A percentile compares a stretch with the other conserved stretches of the same genome.
phyloP scores from a whole-genome alignment of 768 basidiomycete species.

The Lentinula boryana region DNA sequence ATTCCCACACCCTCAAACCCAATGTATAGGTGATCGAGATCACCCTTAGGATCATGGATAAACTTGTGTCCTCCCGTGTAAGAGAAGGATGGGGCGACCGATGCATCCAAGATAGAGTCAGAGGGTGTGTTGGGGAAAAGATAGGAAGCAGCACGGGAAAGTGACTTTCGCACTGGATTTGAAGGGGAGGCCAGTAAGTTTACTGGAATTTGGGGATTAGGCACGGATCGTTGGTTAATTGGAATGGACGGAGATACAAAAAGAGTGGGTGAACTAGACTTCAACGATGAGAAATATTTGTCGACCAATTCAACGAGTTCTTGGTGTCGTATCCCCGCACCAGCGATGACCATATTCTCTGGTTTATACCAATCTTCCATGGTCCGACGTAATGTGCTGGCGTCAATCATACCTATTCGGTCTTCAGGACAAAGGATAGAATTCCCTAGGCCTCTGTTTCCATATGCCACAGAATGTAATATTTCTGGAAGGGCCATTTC shows the following conservation, averaged over 20 bases:
- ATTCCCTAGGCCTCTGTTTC: constrained; percentile 77
- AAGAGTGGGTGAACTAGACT: constrained; percentile 27
- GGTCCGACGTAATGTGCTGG: constrained; percentile 51
- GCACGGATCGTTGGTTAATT: neutral
- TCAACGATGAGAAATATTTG: constrained; percentile 73
- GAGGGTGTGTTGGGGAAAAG: constrained; percentile 44
- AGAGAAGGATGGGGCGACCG: constrained; percentile 27
- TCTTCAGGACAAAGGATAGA: constrained; percentile 85
- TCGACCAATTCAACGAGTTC: constrained; percentile 82
- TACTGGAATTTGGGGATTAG: constrained; percentile 36
- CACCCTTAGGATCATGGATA: constrained; percentile 50
- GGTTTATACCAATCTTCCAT: constrained; percentile 86
- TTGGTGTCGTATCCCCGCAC: constrained; percentile 87
- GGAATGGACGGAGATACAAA: constrained; percentile 20
- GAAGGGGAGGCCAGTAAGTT: constrained; percentile 53
- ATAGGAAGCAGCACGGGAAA: constrained; percentile 76
- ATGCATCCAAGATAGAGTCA: constrained; percentile 12
- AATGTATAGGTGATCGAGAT: constrained; percentile 92
- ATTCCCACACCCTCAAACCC: constrained; percentile 90
- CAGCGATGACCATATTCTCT: constrained; percentile 93
- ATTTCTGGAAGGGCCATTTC: constrained; percentile 92
- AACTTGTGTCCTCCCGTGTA: constrained; percentile 87
- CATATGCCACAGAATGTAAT: constrained; percentile 82
- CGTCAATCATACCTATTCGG: constrained; percentile 63
- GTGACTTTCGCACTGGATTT: constrained; percentile 53